Percentiles rank a stretch among this genome's conserved stretches.
phyloP scores from a whole-genome alignment of 768 basidiomycete genomes.

The Holtermanniella nyarrowii region DNA sequence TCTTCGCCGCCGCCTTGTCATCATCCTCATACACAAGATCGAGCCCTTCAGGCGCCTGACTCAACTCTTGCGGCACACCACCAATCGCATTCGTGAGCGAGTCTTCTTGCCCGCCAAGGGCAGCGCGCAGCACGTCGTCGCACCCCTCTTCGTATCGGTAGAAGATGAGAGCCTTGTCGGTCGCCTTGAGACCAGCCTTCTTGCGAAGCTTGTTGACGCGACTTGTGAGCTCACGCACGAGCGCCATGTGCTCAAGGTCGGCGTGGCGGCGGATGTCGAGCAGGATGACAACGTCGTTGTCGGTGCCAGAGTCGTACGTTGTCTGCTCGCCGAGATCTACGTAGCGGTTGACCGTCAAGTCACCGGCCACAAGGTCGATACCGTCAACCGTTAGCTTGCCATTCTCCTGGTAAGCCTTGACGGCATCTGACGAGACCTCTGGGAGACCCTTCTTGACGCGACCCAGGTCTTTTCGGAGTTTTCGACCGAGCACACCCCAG shows the following conservation, averaged over 20 bases:
- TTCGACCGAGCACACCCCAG: conserved; percentile 86
- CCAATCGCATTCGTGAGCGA: conserved; percentile 65
- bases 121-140: conserved; percentile 51
- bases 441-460: conserved; percentile 84
- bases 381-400: conserved; percentile 79
- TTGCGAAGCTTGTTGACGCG: conserved; percentile 91
- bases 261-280: conserved; percentile 80
- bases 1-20: too few relatives aligned
- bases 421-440: conserved; percentile 63
- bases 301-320: conserved; percentile 58
- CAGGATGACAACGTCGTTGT: conserved; percentile 88
- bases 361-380: conserved; percentile 79
- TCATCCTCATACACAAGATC: conserved; percentile 59
- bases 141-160: conserved; percentile 65
- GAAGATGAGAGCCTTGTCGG: conserved; percentile 83
- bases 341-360: conserved; percentile 80
- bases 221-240: conserved; percentile 80
- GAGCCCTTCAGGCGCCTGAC: conserved; percentile 47
- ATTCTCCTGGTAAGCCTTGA: conserved; percentile 62
- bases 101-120: conserved; percentile 58
- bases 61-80: conserved; percentile 55
- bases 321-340: conserved; percentile 60
- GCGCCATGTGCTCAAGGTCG: conserved; percentile 76
- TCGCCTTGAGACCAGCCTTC: conserved; percentile 87
- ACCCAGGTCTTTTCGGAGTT: conserved; percentile 80